phyloP scores from a whole-genome alignment of 2,329 filamentous ascomycete species.

The Botrytis paeoniae region DNA sequence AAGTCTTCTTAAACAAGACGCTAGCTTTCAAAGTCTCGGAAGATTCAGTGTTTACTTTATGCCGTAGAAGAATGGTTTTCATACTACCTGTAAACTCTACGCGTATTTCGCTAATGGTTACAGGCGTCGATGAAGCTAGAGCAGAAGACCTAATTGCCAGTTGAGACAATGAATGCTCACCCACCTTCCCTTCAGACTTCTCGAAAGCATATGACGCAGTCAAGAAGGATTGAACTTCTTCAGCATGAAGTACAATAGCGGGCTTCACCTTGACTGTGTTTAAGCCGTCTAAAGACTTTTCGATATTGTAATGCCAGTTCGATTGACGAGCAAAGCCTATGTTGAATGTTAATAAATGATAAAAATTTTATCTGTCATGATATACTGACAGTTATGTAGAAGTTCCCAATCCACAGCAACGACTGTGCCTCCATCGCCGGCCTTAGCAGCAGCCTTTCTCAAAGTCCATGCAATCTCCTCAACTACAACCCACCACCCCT shows the following conservation, averaged over 20 bases:
- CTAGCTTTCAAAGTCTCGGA: neutral
- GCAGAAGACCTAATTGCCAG: constrained; percentile 57
- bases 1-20: constrained; percentile 25
- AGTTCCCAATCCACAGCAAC: constrained; percentile 65
- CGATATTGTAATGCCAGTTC: constrained; percentile 61
- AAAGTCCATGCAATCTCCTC: constrained; percentile 62
- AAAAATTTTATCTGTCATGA: neutral
- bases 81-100: constrained; percentile 58
- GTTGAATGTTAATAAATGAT: constrained; percentile 26
- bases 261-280: constrained; percentile 45
- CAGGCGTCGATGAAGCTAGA: constrained; percentile 48
- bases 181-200: constrained; percentile 57
- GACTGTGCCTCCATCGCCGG: constrained; percentile 53
- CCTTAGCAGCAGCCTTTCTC: constrained; percentile 52
- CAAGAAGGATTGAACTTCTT: constrained; percentile 52
- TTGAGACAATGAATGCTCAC: constrained; percentile 57
- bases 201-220: constrained; percentile 57
- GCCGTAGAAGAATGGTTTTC: constrained; percentile 50
- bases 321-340: constrained; percentile 53
- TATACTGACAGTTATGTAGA: constrained; percentile 53
- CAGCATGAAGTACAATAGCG: constrained; percentile 50
- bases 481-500: constrained; percentile 58
- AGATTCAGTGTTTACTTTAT: constrained; percentile 24
- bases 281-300: constrained; percentile 53
- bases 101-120: constrained; percentile 51